Evolutionary conservation across 331 rosid genomes (phyloP), one percentile per base, ranked within the genome.

Genomic region (Ulmus americana): DNA sequence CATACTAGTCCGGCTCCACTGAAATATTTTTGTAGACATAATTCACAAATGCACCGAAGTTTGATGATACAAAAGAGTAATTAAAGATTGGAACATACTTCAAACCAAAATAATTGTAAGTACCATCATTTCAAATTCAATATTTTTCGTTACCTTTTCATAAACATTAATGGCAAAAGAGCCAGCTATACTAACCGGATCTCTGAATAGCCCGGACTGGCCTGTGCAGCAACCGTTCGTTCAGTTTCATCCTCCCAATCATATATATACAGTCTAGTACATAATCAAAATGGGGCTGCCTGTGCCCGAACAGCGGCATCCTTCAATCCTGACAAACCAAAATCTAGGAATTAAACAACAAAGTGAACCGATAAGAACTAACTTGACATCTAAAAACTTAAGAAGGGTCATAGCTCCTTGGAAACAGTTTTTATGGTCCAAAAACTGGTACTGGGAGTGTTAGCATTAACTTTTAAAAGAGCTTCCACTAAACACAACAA

Each of bases 251-350:
- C 74, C 81, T 65, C 69, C 83, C 86, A 83, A 83, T 85, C 77
- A 52, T 59, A 72, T 88, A 86, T 86, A 72, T 84, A 84, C 86
- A 88, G 65, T 65, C 73, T 66, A 74, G 71, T 47, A 77, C 55
- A 45, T 63, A 67, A 77, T 75, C 67, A 70, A 61, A 67, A 65
- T 55, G 84, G 70, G 71, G 82, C 76, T 59, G 55, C 70, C 55
- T 52, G 68, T n/a, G 61, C 20, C 79, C 76, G 67, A 46, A 73
- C 64, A 67, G 67, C 63, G 70, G 68, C 69, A 62, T 35, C 61
- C 71, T 73, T 73, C 56, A 55, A 69, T 61, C 64, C 79, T 71
- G 81, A 48, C 52, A 65, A 66, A 20, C 50, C 39, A 39, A 61
- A 53, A 55, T 48, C 46, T 12, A 4, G 55, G 47, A 50, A 9